phyloP scores from a whole-genome alignment of 257 asterid genomes.

The Gentiana macrophylla region DNA sequence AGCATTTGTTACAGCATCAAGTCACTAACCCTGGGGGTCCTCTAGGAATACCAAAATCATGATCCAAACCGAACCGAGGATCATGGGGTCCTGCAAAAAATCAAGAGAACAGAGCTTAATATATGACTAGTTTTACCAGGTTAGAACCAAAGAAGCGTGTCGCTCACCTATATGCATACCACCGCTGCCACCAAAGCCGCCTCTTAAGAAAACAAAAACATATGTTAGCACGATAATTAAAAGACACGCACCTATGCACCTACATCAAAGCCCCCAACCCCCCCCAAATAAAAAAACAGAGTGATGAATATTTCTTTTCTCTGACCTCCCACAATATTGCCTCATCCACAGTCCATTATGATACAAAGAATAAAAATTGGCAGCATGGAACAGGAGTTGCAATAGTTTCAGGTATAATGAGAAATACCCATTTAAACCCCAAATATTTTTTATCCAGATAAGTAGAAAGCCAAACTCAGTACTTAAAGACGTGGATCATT shows the following conservation, averaged over 20 bases:
- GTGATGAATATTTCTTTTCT: no score
- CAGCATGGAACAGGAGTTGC: no score
- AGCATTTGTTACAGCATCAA: not conserved
- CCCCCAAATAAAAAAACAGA: no score
- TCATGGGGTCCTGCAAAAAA: constrained; percentile 55
- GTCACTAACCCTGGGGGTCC: constrained; percentile 33
- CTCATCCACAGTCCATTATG: no score
- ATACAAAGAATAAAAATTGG: no score
- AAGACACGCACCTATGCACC: not conserved
- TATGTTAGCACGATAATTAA: not conserved
- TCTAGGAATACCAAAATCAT: constrained; percentile 46
- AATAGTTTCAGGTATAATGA: no score
- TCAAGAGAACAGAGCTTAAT: not conserved
- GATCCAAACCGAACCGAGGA: constrained; percentile 49
- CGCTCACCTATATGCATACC: constrained; percentile 66
- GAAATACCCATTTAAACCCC: no score
- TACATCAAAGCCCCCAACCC: no score
- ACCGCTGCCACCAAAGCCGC: constrained; percentile 41
- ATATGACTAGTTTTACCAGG: constrained; percentile 2
- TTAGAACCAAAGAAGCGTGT: not conserved
- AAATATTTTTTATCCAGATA: no score
- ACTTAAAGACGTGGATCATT: no score
- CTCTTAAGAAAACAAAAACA: constrained; percentile 32
- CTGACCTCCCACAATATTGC: no score
- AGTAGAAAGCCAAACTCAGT: no score